Conservation (phyloP, 306 rosid genomes). For the Arachis stenosperma region DNA sequence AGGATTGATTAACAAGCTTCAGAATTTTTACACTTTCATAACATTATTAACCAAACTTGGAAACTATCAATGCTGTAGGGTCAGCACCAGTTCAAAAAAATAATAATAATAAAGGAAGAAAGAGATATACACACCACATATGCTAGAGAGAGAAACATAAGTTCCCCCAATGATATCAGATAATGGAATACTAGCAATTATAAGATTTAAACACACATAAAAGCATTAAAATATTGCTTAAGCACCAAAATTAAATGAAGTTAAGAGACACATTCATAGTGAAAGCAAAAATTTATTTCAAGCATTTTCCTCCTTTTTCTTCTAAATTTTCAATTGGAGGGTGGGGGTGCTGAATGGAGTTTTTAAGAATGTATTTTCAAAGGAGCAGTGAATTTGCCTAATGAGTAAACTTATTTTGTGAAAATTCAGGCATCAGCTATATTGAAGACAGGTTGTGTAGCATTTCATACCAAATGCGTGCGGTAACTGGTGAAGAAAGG, state of each 20-base stretch:
- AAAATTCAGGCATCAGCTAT: constrained; percentile 11
- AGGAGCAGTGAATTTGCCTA: neutral
- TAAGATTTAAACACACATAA: neutral
- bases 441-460: constrained; percentile 26
- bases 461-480: constrained; percentile 88
- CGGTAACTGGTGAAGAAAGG: constrained; percentile 97
- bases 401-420: neutral
- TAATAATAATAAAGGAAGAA: neutral
- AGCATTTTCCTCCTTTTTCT: neutral
- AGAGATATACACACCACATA: neutral
- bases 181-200: constrained; percentile 24
- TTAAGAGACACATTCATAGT: neutral
- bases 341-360: neutral
- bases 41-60: neutral
- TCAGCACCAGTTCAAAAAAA: neutral
- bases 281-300: neutral
- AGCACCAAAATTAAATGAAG: constrained; percentile 5
- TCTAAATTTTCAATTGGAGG: neutral
- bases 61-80: neutral
- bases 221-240: neutral
- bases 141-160: neutral
- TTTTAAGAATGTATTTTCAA: neutral
- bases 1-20: neutral
- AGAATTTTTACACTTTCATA: neutral
- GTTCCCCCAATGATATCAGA: constrained; percentile 25